Conservation (phyloP, 1,284 basidiomycete genomes). For the Tilletiaria anomala region DNA sequence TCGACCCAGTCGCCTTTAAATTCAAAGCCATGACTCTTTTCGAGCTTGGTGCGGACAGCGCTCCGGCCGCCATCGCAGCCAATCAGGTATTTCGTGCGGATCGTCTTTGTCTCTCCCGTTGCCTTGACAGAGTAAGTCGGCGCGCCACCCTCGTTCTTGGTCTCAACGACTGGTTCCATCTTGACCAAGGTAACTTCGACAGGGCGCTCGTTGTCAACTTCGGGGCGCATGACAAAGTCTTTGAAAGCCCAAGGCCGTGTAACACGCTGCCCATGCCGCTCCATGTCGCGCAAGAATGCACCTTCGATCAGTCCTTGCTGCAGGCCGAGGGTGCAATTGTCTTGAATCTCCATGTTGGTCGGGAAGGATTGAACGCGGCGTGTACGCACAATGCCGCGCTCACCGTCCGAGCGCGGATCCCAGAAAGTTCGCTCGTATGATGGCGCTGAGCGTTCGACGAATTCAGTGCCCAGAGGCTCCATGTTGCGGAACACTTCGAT, state of each 20-base stretch:
- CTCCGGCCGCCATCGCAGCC: conserved; percentile 40
- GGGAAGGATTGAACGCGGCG: conserved; percentile 41
- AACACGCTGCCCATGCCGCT: conserved; percentile 34
- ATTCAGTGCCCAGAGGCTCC: conserved; percentile 35
- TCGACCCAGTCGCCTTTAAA: conserved; percentile 33
- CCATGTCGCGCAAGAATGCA: conserved; percentile 40
- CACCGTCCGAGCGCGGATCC: conserved; percentile 33
- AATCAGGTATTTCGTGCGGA: conserved; percentile 41
- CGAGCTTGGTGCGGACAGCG: conserved; percentile 35
- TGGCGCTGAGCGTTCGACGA: conserved; percentile 27
- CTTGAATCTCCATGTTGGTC: conserved; percentile 41
- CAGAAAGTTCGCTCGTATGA: conserved; percentile 42
- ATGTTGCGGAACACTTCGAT: conserved; percentile 52
- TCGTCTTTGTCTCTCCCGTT: conserved; percentile 27
- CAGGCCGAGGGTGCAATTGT: conserved; percentile 41
- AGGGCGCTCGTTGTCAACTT: conserved; percentile 14
- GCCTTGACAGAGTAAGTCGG: conserved; percentile 25
- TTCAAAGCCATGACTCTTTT: conserved; percentile 13
- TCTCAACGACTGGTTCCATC: conserved; percentile 24
- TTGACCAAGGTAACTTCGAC: conserved; percentile 29
- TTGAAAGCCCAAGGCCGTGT: conserved; percentile 36
- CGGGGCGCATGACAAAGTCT: conserved; percentile 12
- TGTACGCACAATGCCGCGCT: conserved; percentile 36
- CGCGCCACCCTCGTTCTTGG: conserved; percentile 20
- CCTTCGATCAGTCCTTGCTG: conserved; percentile 42